phyloP scores from a whole-genome alignment of 805 yeast species.

The Cyberlindnera xishuangbannaensis region DNA sequence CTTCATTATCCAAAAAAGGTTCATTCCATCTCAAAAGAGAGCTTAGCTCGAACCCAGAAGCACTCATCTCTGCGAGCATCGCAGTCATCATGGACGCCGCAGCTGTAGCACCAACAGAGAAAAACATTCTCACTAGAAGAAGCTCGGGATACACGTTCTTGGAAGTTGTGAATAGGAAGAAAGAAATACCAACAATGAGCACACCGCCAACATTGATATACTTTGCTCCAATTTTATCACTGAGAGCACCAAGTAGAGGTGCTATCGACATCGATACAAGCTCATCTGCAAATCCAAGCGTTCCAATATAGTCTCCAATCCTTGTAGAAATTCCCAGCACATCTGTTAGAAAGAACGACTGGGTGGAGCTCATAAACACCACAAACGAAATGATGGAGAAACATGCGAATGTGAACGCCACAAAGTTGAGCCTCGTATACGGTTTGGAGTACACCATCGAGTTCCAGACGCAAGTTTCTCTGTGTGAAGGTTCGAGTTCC shows the following conservation, averaged over 20 bases:
- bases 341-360: conserved; percentile 38
- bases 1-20: conserved; percentile 6
- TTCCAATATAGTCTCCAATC: conserved; percentile 42
- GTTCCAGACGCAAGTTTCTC: not conserved
- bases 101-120: conserved; percentile 54
- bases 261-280: conserved; percentile 44
- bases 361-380: conserved; percentile 38
- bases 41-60: conserved; percentile 35
- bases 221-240: conserved; percentile 59
- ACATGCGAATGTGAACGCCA: conserved; percentile 33
- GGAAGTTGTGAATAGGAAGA: conserved; percentile 45
- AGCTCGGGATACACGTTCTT: conserved; percentile 43
- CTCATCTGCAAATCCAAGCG: conserved; percentile 55
- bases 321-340: conserved; percentile 27
- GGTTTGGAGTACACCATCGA: conserved; percentile 11
- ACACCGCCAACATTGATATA: conserved; percentile 45
- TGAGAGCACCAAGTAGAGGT: conserved; percentile 58
- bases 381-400: conserved; percentile 35
- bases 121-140: conserved; percentile 45
- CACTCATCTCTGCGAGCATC: conserved; percentile 47
- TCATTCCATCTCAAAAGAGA: conserved; percentile 16
- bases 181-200: conserved; percentile 38
- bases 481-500: too few species aligned
- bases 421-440: conserved; percentile 24
- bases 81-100: conserved; percentile 57